Evolutionary conservation across 305 asterid genomes (phyloP).

Genomic region (Fraxinus xanthoxyloides): DNA sequence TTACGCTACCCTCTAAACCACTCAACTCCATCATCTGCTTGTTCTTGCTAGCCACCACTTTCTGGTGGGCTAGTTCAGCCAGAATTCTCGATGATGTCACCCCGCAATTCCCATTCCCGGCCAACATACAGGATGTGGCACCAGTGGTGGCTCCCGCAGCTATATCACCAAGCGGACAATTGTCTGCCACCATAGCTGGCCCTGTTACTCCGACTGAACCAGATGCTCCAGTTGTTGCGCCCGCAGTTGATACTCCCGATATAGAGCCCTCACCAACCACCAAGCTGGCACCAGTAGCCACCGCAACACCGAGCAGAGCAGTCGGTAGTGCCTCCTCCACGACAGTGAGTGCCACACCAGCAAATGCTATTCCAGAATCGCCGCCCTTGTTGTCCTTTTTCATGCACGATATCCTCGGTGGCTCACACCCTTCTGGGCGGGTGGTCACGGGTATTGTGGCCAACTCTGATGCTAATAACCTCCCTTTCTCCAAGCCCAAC

Average conservation of each 20-base stretch:
- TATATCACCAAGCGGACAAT: conserved; percentile 16
- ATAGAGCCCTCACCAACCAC: not conserved
- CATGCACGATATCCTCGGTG: not conserved
- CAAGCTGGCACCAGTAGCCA: not conserved
- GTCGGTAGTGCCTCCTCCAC: not conserved
- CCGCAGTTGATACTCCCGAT: not conserved
- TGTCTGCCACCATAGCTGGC: not conserved
- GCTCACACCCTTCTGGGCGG: not conserved
- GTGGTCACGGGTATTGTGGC: not conserved
- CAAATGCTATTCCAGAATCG: not conserved
- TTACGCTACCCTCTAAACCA: not conserved
- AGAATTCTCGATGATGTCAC: not conserved
- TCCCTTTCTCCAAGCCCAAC: conserved; percentile 4
- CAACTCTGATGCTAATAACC: not conserved
- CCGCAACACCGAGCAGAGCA: not conserved
- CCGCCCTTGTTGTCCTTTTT: not conserved
- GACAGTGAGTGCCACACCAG: not conserved
- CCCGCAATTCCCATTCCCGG: not conserved
- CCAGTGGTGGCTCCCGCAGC: not conserved
- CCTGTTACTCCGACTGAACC: not conserved
- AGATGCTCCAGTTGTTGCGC: not conserved
- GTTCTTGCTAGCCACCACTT: not conserved
- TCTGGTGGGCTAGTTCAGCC: not conserved
- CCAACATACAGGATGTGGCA: not conserved
- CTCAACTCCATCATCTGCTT: not conserved